A percentile compares a stretch with the other conserved stretches of the same genome.
These are phyloP conservation scores for Dactylis glomerata DNA, from an alignment of 176 grass and related monocot species.

Conservation along the genomic window DNA sequence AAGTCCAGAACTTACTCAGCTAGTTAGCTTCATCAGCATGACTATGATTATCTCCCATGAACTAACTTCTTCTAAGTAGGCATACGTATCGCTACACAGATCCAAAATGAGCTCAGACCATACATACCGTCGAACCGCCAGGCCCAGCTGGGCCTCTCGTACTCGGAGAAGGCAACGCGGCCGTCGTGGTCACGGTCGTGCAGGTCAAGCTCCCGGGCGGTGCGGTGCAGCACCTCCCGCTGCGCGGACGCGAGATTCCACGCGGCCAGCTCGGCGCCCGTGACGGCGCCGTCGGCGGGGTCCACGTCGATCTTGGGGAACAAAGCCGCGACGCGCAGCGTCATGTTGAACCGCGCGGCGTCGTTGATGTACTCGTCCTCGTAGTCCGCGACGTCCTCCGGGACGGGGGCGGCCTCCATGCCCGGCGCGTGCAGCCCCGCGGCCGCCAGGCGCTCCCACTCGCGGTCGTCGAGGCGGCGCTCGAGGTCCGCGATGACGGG, in stretches of 20 bases:
- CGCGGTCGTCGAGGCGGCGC: conserved; percentile 73
- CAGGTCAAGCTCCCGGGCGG: conserved; percentile 70
- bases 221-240: conserved; percentile 67
- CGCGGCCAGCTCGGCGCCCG: conserved; percentile 56
- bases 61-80: background rate
- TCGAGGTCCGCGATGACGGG: conserved; percentile 74
- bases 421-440: conserved; percentile 61
- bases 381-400: conserved; percentile 42
- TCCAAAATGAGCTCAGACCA: conserved; percentile 7
- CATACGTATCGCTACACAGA: background rate
- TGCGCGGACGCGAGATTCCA: conserved; percentile 73
- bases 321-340: conserved; percentile 59
- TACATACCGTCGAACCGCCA: conserved; percentile 69
- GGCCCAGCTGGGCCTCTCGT: conserved; percentile 79
- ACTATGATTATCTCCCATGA: background rate
- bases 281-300: conserved; percentile 69
- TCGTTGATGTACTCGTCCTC: conserved; percentile 84
- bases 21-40: background rate
- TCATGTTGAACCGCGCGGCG: conserved; percentile 70
- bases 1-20: conserved; percentile 26
- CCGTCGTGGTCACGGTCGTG: conserved; percentile 86
- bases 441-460: conserved; percentile 73
- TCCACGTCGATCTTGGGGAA: conserved; percentile 81
- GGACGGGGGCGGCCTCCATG: conserved; percentile 77
- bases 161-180: conserved; percentile 69